phyloP scores from a whole-genome alignment of 1,284 basidiomycete species.

The Cutaneotrichosporon sp. region DNA sequence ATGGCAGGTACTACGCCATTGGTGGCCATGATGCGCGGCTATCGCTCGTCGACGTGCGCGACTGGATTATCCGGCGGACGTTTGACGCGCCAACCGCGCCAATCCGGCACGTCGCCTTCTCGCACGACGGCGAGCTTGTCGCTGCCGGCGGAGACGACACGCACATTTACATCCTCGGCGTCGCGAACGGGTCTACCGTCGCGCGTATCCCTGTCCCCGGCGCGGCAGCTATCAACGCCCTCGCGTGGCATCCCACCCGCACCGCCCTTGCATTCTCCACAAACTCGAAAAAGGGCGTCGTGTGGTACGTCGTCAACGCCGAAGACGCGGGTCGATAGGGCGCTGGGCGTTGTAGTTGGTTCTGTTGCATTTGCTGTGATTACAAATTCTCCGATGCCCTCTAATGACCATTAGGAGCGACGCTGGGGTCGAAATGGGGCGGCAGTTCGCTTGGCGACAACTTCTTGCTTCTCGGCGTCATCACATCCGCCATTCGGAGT shows the following conservation, averaged over 20 bases:
- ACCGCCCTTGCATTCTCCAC: conserved; percentile 38
- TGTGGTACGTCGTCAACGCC: neutral
- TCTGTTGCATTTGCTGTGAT: no score
- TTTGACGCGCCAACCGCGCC: conserved; percentile 34
- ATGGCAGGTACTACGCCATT: conserved; percentile 28
- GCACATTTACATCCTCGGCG: conserved; percentile 32
- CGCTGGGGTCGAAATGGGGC: no score
- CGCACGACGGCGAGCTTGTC: conserved; percentile 37
- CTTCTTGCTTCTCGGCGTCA: no score
- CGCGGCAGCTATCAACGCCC: conserved; percentile 22
- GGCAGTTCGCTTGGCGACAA: no score
- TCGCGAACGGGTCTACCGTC: conserved; percentile 25
- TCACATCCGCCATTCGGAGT: no score
- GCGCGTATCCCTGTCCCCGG: conserved; percentile 24
- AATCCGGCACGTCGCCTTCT: conserved; percentile 37
- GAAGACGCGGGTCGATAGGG: neutral
- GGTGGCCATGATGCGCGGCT: conserved; percentile 41
- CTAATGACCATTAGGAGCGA: no score
- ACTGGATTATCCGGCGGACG: conserved; percentile 37
- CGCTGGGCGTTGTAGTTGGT: no score
- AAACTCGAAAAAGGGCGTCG: conserved; percentile 5
- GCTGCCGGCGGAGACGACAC: conserved; percentile 39
- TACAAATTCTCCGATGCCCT: no score
- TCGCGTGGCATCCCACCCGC: conserved; percentile 35
- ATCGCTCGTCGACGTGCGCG: conserved; percentile 29